Percentiles rank a stretch among this genome's conserved stretches.
phyloP scores from a whole-genome alignment of 192 early-diverging fungal species.

The Linnemannia zychae region DNA sequence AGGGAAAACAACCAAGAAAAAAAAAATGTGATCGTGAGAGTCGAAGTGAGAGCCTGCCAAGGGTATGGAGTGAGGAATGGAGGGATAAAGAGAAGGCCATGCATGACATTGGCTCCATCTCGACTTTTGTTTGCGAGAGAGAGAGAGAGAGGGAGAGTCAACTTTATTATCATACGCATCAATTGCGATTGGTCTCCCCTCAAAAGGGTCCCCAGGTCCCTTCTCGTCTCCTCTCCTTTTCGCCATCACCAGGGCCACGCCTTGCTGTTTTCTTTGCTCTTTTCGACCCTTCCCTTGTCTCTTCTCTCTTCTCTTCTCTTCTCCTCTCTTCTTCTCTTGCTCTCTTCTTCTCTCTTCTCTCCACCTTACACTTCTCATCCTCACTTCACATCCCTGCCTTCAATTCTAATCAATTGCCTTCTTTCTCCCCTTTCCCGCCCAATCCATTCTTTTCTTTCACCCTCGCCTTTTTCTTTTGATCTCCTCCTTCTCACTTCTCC shows the following conservation, averaged over 20 bases:
- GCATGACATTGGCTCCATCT: too few relatives aligned
- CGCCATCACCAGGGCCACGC: not conserved
- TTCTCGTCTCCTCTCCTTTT: not conserved
- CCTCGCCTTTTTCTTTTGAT: not conserved
- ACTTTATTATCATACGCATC: too few relatives aligned
- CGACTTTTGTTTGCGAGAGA: too few relatives aligned
- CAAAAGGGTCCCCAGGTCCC: too few relatives aligned
- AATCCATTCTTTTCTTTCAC: not conserved
- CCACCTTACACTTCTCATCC: not conserved
- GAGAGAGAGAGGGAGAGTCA: too few relatives aligned
- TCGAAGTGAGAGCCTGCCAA: not conserved
- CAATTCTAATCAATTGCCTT: not conserved
- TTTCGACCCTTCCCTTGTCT: not conserved
- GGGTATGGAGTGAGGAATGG: slow-evolving; percentile 1
- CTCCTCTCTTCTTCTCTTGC: not conserved
- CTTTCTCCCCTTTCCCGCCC: not conserved
- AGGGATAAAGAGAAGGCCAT: not conserved
- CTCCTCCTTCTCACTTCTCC: not conserved
- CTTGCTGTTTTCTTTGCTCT: not conserved
- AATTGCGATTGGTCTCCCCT: too few relatives aligned
- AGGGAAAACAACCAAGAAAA: not conserved
- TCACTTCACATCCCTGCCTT: not conserved
- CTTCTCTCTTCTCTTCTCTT: not conserved
- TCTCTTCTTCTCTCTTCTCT: not conserved
- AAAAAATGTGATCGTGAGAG: not conserved